Percentiles rank a stretch among this genome's conserved stretches.
Conservation (phyloP, 352 stramenopile species). For the Globisporangium nunn region DNA sequence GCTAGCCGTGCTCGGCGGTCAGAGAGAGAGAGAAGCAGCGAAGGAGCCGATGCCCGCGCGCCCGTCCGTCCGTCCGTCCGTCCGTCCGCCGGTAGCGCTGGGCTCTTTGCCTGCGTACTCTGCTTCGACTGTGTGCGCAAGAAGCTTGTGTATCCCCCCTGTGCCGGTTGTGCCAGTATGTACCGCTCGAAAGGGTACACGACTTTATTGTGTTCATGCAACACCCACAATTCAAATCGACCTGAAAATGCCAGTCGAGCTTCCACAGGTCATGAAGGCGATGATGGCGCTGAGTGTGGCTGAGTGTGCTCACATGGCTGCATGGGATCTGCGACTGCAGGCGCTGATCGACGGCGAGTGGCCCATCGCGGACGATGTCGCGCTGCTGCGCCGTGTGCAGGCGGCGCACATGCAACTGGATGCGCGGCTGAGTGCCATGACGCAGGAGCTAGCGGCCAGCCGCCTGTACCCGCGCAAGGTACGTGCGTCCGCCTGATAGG, state of each 20-base stretch:
- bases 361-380: conserved; percentile 49
- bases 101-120: neutral
- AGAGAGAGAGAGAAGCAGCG: too few species aligned
- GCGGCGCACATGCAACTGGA: conserved; percentile 33
- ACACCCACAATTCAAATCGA: neutral
- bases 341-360: conserved; percentile 45
- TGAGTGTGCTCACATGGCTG: neutral
- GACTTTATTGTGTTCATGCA: too few species aligned
- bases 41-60: too few species aligned
- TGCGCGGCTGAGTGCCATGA: conserved; percentile 34
- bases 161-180: too few species aligned
- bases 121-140: neutral
- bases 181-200: too few species aligned
- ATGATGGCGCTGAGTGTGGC: neutral
- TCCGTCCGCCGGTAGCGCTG: too few species aligned
- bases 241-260: neutral
- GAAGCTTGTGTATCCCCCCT: neutral
- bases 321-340: conserved; percentile 11
- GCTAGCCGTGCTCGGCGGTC: too few species aligned
- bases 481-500: neutral
- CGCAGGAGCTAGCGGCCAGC: conserved; percentile 49
- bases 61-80: too few species aligned
- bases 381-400: conserved; percentile 40
- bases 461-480: conserved; percentile 52
- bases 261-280: neutral